Evolutionary conservation across 2,329 filamentous ascomycete genomes (phyloP), one percentile per base, ranked within the genome.

Genomic region (Aureobasidium uvarum): DNA sequence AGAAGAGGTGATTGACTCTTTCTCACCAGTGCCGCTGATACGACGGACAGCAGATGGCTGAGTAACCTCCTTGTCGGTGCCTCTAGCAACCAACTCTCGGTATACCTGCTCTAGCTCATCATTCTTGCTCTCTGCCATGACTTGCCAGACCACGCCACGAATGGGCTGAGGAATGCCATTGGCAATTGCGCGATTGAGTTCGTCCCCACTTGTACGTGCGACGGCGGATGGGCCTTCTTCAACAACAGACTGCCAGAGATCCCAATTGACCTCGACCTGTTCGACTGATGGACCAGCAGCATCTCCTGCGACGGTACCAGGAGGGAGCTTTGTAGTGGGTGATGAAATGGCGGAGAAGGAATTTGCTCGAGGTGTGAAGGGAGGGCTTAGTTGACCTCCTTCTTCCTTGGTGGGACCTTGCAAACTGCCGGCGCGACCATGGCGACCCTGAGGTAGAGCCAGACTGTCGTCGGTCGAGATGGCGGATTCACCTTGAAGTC

Each of bases 61-160:
- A 71, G 45, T 48, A n/a, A 72, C 68, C 67, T 93, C 90, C 76
- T 91, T 92, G 66, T 93, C 90, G 2, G 91, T 93, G 28, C 93
- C 93, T 67, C 91, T 86, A 56, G 84, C 84, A 38, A 91, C 84
- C 11, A 99, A 83, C 67, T 96, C 92, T 69, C 84, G 86, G 78
- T 98, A 99, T n/a, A 92, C 85, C 18, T 83, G 79, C 77, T 99
- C 95, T 20, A 99, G 80, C 51, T 96, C 92, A 67, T 94, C 89
- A 71, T 92, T 96, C 77, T 96, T 96, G 79, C 93, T 97, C 74
- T 96, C 92, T 3, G 95, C 92, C 68, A 99, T 81, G 8, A 98
- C 94, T 78, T 99, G 95, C 95, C 95, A 99, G 59, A 99, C 93
- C 2, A 99, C 95, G n/a, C 95, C 96, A 66, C 95, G 88, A 68